These are phyloP conservation scores for Eurotiales sp. DNA, from an alignment of 2,329 filamentous ascomycete species.

Conservation along the genomic window DNA sequence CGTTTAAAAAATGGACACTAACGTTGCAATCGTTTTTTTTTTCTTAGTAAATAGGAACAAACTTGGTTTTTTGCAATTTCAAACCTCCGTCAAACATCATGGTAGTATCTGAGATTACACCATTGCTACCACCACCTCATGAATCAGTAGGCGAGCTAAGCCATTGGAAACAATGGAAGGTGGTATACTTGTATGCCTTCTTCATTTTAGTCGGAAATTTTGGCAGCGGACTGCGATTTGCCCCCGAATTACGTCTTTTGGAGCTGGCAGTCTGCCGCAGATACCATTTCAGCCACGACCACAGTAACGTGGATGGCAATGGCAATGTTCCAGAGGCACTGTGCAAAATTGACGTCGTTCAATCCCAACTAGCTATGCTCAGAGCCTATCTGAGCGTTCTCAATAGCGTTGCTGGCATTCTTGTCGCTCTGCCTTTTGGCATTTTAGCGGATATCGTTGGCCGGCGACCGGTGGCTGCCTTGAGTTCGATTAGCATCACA, in stretches of 20 bases:
- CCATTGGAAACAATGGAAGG: conserved; percentile 2
- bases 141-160: not conserved
- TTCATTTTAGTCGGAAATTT: not conserved
- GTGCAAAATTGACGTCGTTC: conserved; percentile 3
- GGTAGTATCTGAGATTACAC: not conserved
- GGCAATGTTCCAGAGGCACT: conserved; percentile 1
- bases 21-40: no score
- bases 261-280: not conserved
- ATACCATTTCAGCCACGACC: not conserved
- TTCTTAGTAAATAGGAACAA: no score
- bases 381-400: not conserved
- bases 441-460: not conserved
- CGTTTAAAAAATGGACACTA: no score
- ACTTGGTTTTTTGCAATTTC: no score
- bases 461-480: not conserved
- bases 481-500: not conserved
- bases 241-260: not conserved
- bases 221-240: not conserved
- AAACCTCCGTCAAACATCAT: not conserved
- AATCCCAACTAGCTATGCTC: not conserved
- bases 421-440: not conserved
- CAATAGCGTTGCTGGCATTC: conserved; percentile 6
- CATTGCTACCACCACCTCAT: not conserved
- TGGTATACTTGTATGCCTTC: not conserved
- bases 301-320: not conserved